phyloP scores from a whole-genome alignment of 1,284 basidiomycete species.

The Inonotus hispidus region DNA sequence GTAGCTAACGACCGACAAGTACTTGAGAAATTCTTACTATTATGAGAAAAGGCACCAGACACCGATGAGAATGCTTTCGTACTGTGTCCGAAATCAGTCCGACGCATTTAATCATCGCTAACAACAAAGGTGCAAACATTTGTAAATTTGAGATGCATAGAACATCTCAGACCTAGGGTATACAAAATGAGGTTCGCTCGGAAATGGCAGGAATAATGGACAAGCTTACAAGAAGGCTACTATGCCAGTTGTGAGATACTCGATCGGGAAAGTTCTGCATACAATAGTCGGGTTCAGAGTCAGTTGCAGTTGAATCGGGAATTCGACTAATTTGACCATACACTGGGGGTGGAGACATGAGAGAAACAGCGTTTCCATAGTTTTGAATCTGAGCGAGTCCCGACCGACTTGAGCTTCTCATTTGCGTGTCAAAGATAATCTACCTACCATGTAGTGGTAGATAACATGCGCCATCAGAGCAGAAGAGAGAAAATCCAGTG shows the following conservation, averaged over 20 bases:
- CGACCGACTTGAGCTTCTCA: neutral
- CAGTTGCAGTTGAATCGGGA: too few relatives aligned
- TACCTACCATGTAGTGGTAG: neutral
- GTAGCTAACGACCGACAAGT: neutral
- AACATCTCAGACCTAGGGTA: conserved; percentile 7
- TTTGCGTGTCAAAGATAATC: neutral
- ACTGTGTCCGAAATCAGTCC: neutral
- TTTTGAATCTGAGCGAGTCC: conserved; percentile 4
- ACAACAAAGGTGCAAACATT: neutral
- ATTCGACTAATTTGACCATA: neutral
- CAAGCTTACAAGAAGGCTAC: conserved; percentile 7
- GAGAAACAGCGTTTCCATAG: conserved; percentile 4
- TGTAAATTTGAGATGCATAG: conserved; percentile 10
- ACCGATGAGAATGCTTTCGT: neutral
- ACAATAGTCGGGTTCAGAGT: neutral
- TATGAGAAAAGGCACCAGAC: neutral
- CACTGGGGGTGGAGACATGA: neutral
- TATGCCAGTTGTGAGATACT: neutral
- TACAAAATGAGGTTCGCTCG: neutral
- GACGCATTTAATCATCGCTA: neutral
- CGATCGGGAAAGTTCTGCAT: conserved; percentile 1
- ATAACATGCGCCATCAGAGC: neutral
- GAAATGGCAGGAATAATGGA: neutral
- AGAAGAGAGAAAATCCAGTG: conserved; percentile 1
- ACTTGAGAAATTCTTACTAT: neutral